phyloP scores from a whole-genome alignment of 2,329 filamentous ascomycete species.

The Lecanosticta acicola region DNA sequence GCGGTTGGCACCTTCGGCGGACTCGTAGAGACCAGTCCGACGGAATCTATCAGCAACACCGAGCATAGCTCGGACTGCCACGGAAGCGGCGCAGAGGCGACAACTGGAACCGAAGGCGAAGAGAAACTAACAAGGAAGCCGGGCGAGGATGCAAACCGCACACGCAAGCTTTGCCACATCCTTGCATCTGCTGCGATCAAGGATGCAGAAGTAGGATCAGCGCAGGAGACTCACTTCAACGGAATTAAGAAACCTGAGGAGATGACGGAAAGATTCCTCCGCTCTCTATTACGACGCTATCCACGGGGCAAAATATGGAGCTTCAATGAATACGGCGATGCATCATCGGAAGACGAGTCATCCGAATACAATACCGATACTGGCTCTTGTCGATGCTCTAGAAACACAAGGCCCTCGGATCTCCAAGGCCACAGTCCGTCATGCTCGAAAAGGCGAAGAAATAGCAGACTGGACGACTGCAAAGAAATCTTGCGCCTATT shows the following conservation, averaged over 20 bases:
- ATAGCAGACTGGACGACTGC: conserved; percentile 23
- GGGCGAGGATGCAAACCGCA: conserved; percentile 6
- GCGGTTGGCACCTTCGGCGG: conserved; percentile 27
- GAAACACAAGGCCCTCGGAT: background rate
- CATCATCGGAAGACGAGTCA: conserved; percentile 26
- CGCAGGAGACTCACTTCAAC: conserved; percentile 5
- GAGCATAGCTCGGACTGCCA: conserved; percentile 20
- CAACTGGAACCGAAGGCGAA: conserved; percentile 18
- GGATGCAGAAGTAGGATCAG: conserved; percentile 3
- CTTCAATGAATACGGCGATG: conserved; percentile 28
- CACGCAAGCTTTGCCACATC: conserved; percentile 17
- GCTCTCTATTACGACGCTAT: conserved; percentile 26
- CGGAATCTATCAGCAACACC: conserved; percentile 11
- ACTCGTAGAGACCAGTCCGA: conserved; percentile 13
- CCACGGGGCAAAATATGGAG: conserved; percentile 34
- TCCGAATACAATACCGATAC: conserved; percentile 18
- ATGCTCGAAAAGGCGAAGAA: conserved; percentile 22
- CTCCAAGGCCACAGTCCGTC: conserved; percentile 9
- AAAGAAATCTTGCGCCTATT: conserved; percentile 35
- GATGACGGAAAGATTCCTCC: conserved; percentile 22
- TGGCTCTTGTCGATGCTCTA: conserved; percentile 10
- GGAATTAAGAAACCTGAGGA: conserved; percentile 11
- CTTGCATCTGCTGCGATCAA: conserved; percentile 18
- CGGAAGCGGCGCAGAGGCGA: conserved; percentile 13
- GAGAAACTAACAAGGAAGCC: conserved; percentile 12